Evolutionary conservation across 2,329 filamentous ascomycete genomes (phyloP).

Genomic region (Fusarium pininemorale): DNA sequence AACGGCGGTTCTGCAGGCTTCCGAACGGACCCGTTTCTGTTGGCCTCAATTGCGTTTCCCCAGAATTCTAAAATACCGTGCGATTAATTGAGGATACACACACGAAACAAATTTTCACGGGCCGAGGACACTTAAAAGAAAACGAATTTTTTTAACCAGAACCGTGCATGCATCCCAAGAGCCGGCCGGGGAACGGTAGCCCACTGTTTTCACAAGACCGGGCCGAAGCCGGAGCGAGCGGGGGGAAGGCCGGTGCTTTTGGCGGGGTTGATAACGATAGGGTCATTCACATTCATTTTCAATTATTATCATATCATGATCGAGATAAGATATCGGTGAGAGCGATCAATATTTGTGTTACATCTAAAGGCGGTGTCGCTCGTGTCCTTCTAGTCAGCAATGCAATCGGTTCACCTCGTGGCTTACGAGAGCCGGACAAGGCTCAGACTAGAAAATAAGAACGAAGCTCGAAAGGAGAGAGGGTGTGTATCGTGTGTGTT

Average conservation of each 20-base stretch:
- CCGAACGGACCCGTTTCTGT: not conserved
- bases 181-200: slow-evolving; percentile 31
- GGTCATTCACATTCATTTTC: not conserved
- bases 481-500: not conserved
- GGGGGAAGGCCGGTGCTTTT: slow-evolving; percentile 14
- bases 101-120: slow-evolving; percentile 1
- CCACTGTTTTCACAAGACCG: slow-evolving; percentile 13
- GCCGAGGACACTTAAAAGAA: not conserved
- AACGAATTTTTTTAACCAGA: not conserved
- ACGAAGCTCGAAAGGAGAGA: not conserved
- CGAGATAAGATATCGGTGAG: slow-evolving; percentile 24
- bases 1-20: slow-evolving; percentile 19
- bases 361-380: slow-evolving; percentile 22
- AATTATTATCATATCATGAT: not conserved
- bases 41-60: slow-evolving; percentile 10
- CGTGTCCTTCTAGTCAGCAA: not conserved
- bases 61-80: slow-evolving; percentile 30
- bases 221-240: slow-evolving; percentile 36
- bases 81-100: slow-evolving; percentile 17
- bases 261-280: slow-evolving; percentile 22
- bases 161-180: not conserved
- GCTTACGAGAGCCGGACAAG: slow-evolving; percentile 30
- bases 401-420: not conserved
- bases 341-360: not conserved
- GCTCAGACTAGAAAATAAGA: slow-evolving; percentile 2